A percentile compares a stretch with the other conserved stretches of the same genome.
Evolutionary conservation across 1,284 basidiomycete species (phyloP).

Genomic region (Malassezia vespertilionis): DNA sequence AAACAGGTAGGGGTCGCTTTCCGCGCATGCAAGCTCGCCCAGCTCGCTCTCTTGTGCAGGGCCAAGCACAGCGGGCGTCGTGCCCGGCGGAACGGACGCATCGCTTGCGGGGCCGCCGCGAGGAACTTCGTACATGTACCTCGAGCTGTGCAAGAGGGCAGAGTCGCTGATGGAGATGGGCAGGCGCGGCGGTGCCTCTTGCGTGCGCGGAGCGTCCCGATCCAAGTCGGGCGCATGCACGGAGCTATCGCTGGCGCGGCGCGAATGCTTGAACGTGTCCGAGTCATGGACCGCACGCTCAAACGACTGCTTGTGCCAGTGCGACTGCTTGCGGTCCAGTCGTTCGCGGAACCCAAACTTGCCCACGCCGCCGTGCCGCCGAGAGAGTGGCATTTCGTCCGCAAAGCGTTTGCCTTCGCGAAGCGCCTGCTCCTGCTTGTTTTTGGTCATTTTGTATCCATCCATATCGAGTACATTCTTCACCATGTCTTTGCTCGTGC

Average conservation of each 20-base stretch:
- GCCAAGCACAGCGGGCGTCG: not conserved
- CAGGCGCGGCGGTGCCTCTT: too few relatives aligned
- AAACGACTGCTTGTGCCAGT: constrained; percentile 14
- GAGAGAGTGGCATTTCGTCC: constrained; percentile 37
- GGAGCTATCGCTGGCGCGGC: constrained; percentile 14
- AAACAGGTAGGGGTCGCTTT: constrained; percentile 51
- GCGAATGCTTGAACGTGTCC: not conserved
- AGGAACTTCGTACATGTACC: not conserved
- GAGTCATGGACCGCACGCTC: not conserved
- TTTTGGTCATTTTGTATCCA: constrained; percentile 43
- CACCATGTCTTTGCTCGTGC: constrained; percentile 14
- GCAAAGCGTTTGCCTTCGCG: constrained; percentile 38
- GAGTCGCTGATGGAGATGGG: constrained; percentile 15
- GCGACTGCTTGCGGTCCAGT: constrained; percentile 14
- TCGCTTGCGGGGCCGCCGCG: not conserved
- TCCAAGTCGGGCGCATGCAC: not conserved
- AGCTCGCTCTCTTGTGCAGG: not conserved
- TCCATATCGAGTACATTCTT: constrained; percentile 42
- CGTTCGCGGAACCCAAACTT: constrained; percentile 16
- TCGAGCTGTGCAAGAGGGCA: not conserved
- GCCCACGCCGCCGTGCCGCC: constrained; percentile 38
- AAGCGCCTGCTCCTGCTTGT: constrained; percentile 35
- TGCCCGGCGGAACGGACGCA: not conserved
- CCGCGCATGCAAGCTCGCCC: constrained; percentile 48
- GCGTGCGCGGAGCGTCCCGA: too few relatives aligned